Evolutionary conservation across 1,139 yeast genomes (phyloP).

Genomic region (Suhomyces ambrosiae): DNA sequence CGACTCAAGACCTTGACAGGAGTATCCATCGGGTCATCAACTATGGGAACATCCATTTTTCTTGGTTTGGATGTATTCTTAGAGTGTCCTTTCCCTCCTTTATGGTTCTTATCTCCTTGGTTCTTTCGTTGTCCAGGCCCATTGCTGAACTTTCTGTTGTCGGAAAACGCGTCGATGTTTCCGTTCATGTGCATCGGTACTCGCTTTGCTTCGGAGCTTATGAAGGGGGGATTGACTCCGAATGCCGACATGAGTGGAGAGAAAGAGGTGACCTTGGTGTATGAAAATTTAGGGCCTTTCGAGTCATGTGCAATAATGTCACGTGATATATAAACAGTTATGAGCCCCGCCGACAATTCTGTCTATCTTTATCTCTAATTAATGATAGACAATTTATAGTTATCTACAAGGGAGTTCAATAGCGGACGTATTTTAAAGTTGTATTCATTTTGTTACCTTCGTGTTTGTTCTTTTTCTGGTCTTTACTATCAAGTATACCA

Average conservation of each 20-base stretch:
- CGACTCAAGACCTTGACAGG: conserved; percentile 27
- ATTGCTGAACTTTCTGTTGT: conserved; percentile 22
- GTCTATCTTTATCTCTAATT: too few relatives aligned
- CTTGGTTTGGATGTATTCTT: conserved; percentile 5
- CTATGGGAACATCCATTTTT: conserved; percentile 8
- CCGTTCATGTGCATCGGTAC: conserved; percentile 8
- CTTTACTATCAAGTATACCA: too few relatives aligned
- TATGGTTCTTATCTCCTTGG: conserved; percentile 4
- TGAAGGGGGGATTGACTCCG: conserved; percentile 12
- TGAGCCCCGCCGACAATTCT: too few relatives aligned
- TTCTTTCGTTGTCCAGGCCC: conserved; percentile 12
- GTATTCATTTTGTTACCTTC: too few relatives aligned
- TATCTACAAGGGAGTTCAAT: too few relatives aligned
- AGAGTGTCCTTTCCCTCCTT: conserved; percentile 1
- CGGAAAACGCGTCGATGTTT: conserved; percentile 17
- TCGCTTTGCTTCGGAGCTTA: conserved; percentile 6
- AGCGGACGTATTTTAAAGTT: too few relatives aligned
- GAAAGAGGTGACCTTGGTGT: conserved; percentile 1
- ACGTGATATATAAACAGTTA: too few relatives aligned
- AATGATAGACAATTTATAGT: too few relatives aligned
- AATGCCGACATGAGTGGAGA: conserved; percentile 13
- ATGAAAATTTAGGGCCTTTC: conserved; percentile 11
- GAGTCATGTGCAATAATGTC: too few relatives aligned
- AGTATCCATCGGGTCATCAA: conserved; percentile 20
- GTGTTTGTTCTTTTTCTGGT: too few relatives aligned